Conservation (phyloP, 805 yeast genomes). For the Phaffomyces thermotolerans region DNA sequence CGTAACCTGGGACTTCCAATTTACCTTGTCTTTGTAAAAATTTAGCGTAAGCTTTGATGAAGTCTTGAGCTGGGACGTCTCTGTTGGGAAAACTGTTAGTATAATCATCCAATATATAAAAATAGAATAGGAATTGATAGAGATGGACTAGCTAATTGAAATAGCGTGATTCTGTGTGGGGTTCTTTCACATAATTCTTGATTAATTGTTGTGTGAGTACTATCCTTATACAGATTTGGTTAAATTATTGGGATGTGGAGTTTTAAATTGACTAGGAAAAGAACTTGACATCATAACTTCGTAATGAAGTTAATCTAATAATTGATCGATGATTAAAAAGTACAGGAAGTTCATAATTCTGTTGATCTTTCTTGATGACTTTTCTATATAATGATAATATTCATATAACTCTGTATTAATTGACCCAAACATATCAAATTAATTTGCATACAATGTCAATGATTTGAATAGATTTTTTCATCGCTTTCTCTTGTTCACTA, state of each 20-base stretch:
- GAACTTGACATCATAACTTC: no score
- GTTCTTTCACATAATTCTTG: no score
- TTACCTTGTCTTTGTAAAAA: conserved; percentile 99
- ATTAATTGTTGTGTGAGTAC: no score
- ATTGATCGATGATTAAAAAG: no score
- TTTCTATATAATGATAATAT: not conserved
- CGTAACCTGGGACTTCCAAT: conserved; percentile 99
- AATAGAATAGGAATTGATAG: not conserved
- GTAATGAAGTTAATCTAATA: no score
- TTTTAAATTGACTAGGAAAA: no score
- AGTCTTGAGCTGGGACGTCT: conserved; percentile 99
- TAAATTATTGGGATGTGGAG: no score
- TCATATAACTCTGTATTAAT: not conserved
- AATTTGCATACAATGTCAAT: no score
- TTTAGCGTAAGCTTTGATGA: conserved; percentile 98
- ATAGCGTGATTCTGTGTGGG: not conserved
- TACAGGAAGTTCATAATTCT: no score
- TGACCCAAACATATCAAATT: no score
- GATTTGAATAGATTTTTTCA: no score
- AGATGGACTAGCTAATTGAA: not conserved
- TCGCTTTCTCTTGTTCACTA: not conserved
- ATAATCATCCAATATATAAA: not conserved
- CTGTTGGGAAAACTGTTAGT: conserved; percentile 39
- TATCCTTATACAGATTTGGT: no score
- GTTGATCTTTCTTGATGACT: not conserved